Percentiles rank a stretch among this genome's conserved stretches.
Evolutionary conservation across 768 basidiomycete genomes (phyloP).

Genomic region (Tylopilus vinaceipallidus): DNA sequence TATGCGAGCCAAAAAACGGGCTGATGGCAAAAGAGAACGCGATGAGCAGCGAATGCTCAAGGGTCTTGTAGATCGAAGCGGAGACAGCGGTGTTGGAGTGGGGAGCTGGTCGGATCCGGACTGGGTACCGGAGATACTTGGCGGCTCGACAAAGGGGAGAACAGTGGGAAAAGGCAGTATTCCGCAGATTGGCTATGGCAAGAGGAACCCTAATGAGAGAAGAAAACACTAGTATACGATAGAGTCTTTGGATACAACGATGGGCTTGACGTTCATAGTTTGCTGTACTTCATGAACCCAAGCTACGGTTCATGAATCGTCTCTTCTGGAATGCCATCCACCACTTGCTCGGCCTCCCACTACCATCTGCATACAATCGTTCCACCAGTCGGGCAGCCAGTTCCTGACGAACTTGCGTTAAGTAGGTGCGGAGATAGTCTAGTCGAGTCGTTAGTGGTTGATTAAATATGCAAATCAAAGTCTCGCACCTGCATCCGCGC

Average conservation of each 20-base stretch:
- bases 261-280: background rate
- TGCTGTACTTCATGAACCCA: constrained; percentile 51
- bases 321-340: constrained; percentile 99
- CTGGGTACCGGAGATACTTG: constrained; percentile 83
- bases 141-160: constrained; percentile 67
- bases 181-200: constrained; percentile 84
- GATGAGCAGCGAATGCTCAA: constrained; percentile 71
- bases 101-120: constrained; percentile 96
- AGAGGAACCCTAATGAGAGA: constrained; percentile 86
- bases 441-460: constrained; percentile 10
- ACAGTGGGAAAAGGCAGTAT: constrained; percentile 58
- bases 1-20: constrained; percentile 74
- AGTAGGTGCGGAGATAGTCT: constrained; percentile 91
- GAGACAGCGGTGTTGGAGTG: constrained; percentile 49
- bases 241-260: constrained; percentile 16
- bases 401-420: constrained; percentile 92
- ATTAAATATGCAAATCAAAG: background rate
- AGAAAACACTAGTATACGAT: constrained; percentile 42
- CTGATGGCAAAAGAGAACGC: constrained; percentile 68
- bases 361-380: constrained; percentile 87
- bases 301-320: constrained; percentile 90
- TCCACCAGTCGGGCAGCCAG: constrained; percentile 84
- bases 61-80: constrained; percentile 51
- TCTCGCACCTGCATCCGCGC: constrained; percentile 75
- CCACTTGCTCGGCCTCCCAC: constrained; percentile 97